Evolutionary conservation across 192 early-diverging fungal species (phyloP).

Genomic region (Coemansia interrupta): DNA sequence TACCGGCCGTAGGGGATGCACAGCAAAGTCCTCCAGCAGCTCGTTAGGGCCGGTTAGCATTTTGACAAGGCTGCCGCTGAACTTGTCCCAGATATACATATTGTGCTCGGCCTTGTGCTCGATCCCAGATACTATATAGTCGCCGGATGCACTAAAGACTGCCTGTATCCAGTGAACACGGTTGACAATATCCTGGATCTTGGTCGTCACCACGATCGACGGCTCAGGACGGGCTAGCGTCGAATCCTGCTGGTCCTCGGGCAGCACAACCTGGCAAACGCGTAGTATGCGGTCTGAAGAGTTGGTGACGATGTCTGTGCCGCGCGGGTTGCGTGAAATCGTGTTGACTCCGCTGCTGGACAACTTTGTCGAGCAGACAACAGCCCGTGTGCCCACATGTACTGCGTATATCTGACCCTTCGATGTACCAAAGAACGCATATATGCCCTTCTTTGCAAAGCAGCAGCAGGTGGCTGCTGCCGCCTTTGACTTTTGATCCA

Average conservation of each 20-base stretch:
- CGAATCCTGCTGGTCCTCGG: slow-evolving; percentile 12
- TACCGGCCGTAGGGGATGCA: slow-evolving; percentile 84
- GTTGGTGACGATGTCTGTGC: slow-evolving; percentile 71
- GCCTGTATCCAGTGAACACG: slow-evolving; percentile 84
- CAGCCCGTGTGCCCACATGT: slow-evolving; percentile 14
- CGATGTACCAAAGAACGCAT: slow-evolving; percentile 33
- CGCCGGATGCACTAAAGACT: slow-evolving; percentile 82
- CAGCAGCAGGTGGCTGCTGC: slow-evolving; percentile 46
- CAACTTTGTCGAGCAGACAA: slow-evolving; percentile 33
- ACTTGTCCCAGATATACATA: slow-evolving; percentile 92
- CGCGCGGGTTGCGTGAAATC: slow-evolving; percentile 39
- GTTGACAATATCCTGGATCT: slow-evolving; percentile 90
- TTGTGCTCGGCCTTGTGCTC: slow-evolving; percentile 86
- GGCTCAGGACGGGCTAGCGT: slow-evolving; percentile 13
- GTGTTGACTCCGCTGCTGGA: slow-evolving; percentile 37
- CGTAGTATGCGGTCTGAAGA: slow-evolving; percentile 77
- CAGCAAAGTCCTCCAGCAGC: slow-evolving; percentile 69
- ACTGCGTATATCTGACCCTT: slow-evolving; percentile 46
- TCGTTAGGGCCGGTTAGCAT: slow-evolving; percentile 87
- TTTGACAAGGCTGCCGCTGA: slow-evolving; percentile 77
- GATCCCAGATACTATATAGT: slow-evolving; percentile 82
- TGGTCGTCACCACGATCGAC: slow-evolving; percentile 51
- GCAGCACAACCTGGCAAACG: slow-evolving; percentile 54
- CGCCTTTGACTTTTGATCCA: slow-evolving; percentile 36
- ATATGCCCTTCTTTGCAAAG: slow-evolving; percentile 52